Percentiles rank a stretch among this genome's conserved stretches.
These are phyloP conservation scores for Takashimella koratensis DNA, from an alignment of 1,284 basidiomycete species.

Conservation along the genomic window DNA sequence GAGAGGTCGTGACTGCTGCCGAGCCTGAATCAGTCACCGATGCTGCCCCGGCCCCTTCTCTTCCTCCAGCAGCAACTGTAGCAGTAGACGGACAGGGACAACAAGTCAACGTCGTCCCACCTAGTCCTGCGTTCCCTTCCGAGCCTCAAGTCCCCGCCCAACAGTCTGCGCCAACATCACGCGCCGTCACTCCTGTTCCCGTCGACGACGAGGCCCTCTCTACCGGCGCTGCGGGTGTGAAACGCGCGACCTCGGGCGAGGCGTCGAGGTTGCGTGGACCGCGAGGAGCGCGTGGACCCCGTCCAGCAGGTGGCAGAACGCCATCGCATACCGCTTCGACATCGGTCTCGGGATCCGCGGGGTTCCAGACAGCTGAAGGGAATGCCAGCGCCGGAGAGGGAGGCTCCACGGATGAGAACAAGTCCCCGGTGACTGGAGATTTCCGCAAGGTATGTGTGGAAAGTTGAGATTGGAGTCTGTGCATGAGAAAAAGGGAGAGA, in stretches of 20 bases:
- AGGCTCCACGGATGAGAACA: neutral
- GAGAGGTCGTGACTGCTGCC: neutral
- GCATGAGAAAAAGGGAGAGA: too few species aligned
- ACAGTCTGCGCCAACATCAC: slow-evolving; percentile 12
- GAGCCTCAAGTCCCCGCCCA: slow-evolving; percentile 13
- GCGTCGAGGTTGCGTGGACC: slow-evolving; percentile 46
- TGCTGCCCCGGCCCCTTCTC: slow-evolving; percentile 28
- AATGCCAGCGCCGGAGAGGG: neutral
- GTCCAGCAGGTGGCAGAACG: slow-evolving; percentile 27
- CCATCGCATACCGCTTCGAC: slow-evolving; percentile 13
- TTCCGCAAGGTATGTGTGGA: too few species aligned
- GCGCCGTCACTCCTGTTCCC: slow-evolving; percentile 4
- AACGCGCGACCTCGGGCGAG: slow-evolving; percentile 52
- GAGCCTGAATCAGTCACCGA: slow-evolving; percentile 29
- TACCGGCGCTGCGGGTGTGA: slow-evolving; percentile 42
- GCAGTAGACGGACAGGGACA: slow-evolving; percentile 27
- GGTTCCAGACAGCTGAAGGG: too few species aligned
- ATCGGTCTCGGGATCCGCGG: neutral
- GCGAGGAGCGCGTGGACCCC: slow-evolving; percentile 37
- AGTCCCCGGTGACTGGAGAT: slow-evolving; percentile 7
- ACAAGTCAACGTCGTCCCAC: slow-evolving; percentile 4
- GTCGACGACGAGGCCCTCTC: slow-evolving; percentile 23
- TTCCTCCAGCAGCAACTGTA: slow-evolving; percentile 44
- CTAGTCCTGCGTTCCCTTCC: neutral
- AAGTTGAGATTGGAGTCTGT: too few species aligned